phyloP scores from a whole-genome alignment of 129 eudicot species.

The Flaveria brownii region DNA sequence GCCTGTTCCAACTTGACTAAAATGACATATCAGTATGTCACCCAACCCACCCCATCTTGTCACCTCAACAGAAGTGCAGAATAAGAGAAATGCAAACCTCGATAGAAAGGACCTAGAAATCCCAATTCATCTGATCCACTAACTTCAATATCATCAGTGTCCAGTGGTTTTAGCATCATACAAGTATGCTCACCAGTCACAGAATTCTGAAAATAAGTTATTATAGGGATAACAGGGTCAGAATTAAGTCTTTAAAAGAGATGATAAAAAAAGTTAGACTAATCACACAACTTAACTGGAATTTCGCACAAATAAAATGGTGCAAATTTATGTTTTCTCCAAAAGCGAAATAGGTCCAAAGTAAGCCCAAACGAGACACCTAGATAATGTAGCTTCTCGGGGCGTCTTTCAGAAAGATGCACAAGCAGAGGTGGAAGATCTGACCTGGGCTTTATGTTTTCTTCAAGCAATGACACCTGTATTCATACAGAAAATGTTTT shows the following conservation, averaged over 20 bases:
- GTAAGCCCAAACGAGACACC: conserved; percentile 98
- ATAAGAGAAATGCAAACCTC: conserved; percentile 45
- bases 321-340: conserved; percentile 88
- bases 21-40: too few relatives aligned
- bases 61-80: not conserved
- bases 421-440: conserved; percentile 89
- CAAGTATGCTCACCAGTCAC: conserved; percentile 97
- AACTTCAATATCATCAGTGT: conserved; percentile 70
- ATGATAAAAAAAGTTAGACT: not conserved
- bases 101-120: conserved; percentile 65
- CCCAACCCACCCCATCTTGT: too few relatives aligned
- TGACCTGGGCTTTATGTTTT: conserved; percentile 75
- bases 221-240: conserved; percentile 5
- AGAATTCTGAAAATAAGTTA: conserved; percentile 44
- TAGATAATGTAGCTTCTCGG: conserved; percentile 86
- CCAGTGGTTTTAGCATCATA: conserved; percentile 77
- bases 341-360: conserved; percentile 76
- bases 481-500: not conserved
- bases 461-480: conserved; percentile 91
- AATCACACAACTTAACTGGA: conserved; percentile 57
- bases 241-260: conserved; percentile 15
- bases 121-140: conserved; percentile 62
- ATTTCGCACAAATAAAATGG: conserved; percentile 80
- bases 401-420: conserved; percentile 79
- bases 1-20: too few relatives aligned